phyloP scores from a whole-genome alignment of 2,329 filamentous ascomycete genomes.

The Stagonosporopsis tanaceti region DNA sequence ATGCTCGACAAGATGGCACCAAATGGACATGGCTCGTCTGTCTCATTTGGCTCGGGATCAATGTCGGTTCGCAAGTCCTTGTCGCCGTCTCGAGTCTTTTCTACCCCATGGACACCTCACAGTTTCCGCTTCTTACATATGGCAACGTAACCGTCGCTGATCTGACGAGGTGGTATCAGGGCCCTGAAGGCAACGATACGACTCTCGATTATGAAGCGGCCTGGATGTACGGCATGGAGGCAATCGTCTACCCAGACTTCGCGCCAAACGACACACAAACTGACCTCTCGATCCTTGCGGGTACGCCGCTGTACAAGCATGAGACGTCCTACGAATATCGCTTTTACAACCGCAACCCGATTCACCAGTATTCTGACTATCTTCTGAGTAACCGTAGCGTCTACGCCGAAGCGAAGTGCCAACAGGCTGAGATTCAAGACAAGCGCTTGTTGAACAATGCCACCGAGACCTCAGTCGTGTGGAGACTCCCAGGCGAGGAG shows the following conservation, averaged over 20 bases:
- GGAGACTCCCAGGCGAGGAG: constrained; percentile 17
- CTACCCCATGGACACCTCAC: constrained; percentile 45
- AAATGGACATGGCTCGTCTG: constrained; percentile 46
- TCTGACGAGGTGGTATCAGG: constrained; percentile 29
- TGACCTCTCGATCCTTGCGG: constrained; percentile 32
- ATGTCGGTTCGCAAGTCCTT: constrained; percentile 45
- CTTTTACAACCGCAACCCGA: constrained; percentile 46
- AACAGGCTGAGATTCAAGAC: constrained; percentile 25
- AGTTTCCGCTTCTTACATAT: constrained; percentile 34
- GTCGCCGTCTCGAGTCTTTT: constrained; percentile 46
- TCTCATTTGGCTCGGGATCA: constrained; percentile 42
- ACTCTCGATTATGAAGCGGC: constrained; percentile 32
- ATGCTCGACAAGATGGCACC: constrained; percentile 42
- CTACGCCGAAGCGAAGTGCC: constrained; percentile 30
- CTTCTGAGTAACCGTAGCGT: constrained; percentile 35
- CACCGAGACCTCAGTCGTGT: constrained; percentile 8
- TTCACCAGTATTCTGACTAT: constrained; percentile 40
- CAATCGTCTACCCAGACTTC: constrained; percentile 33
- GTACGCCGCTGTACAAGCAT: constrained; percentile 39
- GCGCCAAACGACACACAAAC: constrained; percentile 20
- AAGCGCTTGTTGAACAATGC: constrained; percentile 2
- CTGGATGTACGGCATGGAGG: constrained; percentile 43
- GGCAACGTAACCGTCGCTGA: constrained; percentile 41
- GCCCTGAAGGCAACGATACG: constrained; percentile 1
- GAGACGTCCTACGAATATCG: constrained; percentile 36